A percentile compares a stretch with the other conserved stretches of the same genome.
Evolutionary conservation across 345 rosid species (phyloP).

Genomic region (Pugionium cornutum): DNA sequence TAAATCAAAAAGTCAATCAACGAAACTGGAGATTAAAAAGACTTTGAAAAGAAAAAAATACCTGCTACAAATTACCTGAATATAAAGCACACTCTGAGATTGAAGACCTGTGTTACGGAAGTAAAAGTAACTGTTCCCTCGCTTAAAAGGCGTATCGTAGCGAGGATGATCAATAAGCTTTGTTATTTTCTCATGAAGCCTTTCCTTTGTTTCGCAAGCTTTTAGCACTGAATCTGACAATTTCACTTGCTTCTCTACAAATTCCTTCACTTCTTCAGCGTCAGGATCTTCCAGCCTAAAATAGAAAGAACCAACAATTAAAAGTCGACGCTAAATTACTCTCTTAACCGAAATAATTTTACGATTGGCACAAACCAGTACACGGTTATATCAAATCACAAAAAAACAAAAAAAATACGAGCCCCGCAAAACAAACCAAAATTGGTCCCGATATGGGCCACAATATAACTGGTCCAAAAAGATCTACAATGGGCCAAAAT

Average conservation of each 20-base stretch:
- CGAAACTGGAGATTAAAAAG: neutral
- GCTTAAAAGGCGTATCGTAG: constrained; percentile 62
- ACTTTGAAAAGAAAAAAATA: neutral
- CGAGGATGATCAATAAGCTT: constrained; percentile 79
- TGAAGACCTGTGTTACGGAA: constrained; percentile 90
- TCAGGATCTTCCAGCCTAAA: constrained; percentile 92
- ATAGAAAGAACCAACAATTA: neutral
- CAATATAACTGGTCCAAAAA: constrained; percentile 14
- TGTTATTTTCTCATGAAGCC: constrained; percentile 64
- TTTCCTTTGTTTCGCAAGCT: constrained; percentile 58
- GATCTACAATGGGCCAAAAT: constrained; percentile 24
- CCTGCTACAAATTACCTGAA: constrained; percentile 51
- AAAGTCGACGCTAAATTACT: neutral
- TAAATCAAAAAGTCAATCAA: neutral
- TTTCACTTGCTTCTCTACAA: constrained; percentile 69
- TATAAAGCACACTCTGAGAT: constrained; percentile 72
- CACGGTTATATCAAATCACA: constrained; percentile 10
- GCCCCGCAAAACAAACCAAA: constrained; percentile 20
- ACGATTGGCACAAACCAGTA: constrained; percentile 17
- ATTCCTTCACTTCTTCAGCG: constrained; percentile 70
- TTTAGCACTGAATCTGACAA: constrained; percentile 62
- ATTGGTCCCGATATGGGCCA: constrained; percentile 22
- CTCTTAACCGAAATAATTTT: neutral
- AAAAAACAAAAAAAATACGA: neutral
- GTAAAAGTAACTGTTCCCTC: constrained; percentile 72